Base-by-base conservation (phyloP, 2,329 filamentous ascomycete genomes). In the Curvularia hawaiiensis region DNA sequence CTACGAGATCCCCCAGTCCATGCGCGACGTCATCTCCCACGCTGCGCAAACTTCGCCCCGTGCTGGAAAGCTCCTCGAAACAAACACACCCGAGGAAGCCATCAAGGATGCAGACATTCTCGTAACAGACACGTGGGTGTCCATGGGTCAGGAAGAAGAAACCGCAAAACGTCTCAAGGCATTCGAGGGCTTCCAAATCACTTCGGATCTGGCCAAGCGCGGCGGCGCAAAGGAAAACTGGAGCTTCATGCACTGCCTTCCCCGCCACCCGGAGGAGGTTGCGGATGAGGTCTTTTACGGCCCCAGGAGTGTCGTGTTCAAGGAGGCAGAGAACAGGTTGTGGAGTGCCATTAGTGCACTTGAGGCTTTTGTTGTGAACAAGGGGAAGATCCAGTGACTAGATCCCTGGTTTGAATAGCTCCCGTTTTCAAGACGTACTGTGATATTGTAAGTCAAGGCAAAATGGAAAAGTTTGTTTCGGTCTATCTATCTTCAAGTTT, bases 211-310 rank as follows among this genome's bases (percentile, higher is more conserved):
- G 65, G 94, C 92, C 1, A 85, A 88, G 77, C 84, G 88, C 49
- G 93, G 92, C 43, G 93, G 92, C 20, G 95, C 95, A 41, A 96
- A 95, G 76, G 83, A 89, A 14, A 85, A 85, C 62, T 99, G 95
- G 95, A 92, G 91, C 78, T 99, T 99, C 76, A 97, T 99, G 95
- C 95, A 99, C 81, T 99, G 95, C 76, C 79, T 99, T 58, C 95
- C 95, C 14, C 86, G 95, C 61, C 93, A 99, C 74, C 85, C 86
- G 0, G 94, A 99, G 77, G 95, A 99, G 79, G 95, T 99, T 33
- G 87, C 85, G 56, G 94, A 99, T 71, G 92, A 95, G 72, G 93
- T 99, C 1, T 98, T 99, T 74, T 97, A 98, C 77, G 88, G 91
- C 47, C 83, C 86, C 0, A 85, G 89, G 70, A 96, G 91, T 39